A percentile compares a stretch with the other conserved stretches of the same genome.
Evolutionary conservation across 768 basidiomycete genomes (phyloP).

Genomic region (Serendipita sp.): DNA sequence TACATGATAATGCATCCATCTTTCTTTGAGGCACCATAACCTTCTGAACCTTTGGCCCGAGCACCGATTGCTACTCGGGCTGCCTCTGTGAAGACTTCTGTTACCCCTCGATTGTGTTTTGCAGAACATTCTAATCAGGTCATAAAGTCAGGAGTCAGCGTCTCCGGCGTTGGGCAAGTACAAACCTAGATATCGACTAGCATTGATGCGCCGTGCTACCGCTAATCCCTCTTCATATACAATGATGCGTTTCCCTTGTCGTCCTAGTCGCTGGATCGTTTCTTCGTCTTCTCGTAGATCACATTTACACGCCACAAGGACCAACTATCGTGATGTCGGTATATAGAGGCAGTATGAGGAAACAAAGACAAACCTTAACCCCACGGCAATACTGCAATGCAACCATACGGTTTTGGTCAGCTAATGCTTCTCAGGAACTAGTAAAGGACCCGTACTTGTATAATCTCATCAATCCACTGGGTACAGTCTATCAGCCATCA

Average conservation of each 20-base stretch:
- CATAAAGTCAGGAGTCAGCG: neutral
- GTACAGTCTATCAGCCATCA: conserved; percentile 5
- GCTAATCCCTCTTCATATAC: conserved; percentile 88
- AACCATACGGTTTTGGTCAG: neutral
- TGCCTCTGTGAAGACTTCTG: conserved; percentile 85
- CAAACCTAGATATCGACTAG: conserved; percentile 80
- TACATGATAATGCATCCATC: conserved; percentile 45
- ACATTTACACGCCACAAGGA: conserved; percentile 89
- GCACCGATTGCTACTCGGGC: conserved; percentile 70
- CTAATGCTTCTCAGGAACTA: neutral
- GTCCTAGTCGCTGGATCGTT: conserved; percentile 54
- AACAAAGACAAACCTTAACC: conserved; percentile 52
- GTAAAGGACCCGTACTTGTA: conserved; percentile 10
- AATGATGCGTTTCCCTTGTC: conserved; percentile 54
- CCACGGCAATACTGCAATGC: conserved; percentile 75
- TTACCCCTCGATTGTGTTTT: conserved; percentile 89
- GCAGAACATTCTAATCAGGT: conserved; percentile 72
- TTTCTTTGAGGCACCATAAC: conserved; percentile 13
- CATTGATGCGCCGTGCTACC: conserved; percentile 78
- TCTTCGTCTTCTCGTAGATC: conserved; percentile 77
- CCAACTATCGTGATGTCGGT: conserved; percentile 32
- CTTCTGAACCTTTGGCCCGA: conserved; percentile 46
- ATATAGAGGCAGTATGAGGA: neutral
- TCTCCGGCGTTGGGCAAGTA: conserved; percentile 8
- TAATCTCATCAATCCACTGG: conserved; percentile 86